Conservation (phyloP, 257 asterid genomes). For the Solanum virginianum region DNA sequence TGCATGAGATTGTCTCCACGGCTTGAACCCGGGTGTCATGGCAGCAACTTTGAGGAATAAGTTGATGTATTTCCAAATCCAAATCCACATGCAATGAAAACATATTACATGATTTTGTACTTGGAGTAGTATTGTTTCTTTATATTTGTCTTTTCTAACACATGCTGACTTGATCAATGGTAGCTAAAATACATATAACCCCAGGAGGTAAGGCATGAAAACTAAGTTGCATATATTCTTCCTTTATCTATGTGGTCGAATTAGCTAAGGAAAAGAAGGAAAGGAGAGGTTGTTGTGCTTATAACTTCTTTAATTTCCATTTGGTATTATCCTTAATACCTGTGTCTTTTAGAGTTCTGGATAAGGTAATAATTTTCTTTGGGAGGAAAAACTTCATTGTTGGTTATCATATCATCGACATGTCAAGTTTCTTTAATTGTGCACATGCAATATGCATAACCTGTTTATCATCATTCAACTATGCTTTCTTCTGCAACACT, state of each 20-base stretch:
- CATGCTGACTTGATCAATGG: not conserved
- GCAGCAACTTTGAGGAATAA: not conserved
- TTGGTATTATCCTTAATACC: not conserved
- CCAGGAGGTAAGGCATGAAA: not conserved
- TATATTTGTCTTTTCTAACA: not conserved
- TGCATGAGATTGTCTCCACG: not conserved
- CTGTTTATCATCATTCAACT: not conserved
- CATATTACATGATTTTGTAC: not conserved
- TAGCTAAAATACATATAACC: not conserved
- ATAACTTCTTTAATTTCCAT: not conserved
- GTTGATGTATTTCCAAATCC: not conserved
- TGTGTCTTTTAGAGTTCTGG: not conserved
- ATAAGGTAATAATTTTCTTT: not conserved
- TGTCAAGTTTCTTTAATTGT: not conserved
- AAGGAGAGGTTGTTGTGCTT: not conserved
- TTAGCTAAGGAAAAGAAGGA: not conserved
- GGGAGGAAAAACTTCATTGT: not conserved
- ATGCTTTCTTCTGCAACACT: not conserved
- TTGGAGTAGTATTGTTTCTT: not conserved
- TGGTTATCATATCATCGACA: not conserved
- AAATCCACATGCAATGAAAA: not conserved
- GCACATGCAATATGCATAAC: not conserved
- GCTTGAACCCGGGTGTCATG: not conserved
- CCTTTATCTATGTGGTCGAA: not conserved
- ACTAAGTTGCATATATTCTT: not conserved